These are phyloP conservation scores for Parietichytrium sp. DNA, from an alignment of 108 stramenopile genomes.

Conservation along the genomic window DNA sequence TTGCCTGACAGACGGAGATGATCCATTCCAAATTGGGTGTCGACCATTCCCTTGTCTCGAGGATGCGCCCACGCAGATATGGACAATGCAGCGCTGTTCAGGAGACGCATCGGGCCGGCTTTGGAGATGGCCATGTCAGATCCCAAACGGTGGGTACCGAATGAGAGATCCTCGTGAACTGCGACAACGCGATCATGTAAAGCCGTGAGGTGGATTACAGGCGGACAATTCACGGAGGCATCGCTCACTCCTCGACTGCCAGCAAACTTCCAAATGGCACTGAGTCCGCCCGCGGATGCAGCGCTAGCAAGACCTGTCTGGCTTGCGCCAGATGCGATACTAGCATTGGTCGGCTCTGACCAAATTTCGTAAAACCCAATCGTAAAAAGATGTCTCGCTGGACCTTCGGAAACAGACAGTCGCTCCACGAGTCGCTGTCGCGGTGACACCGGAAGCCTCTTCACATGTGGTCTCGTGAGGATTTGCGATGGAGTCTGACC, in stretches of 20 bases:
- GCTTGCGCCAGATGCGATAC: neutral
- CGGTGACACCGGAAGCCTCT: constrained; percentile 46
- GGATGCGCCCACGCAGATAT: constrained; percentile 31
- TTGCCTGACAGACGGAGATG: neutral
- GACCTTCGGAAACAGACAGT: neutral
- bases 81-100: neutral
- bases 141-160: neutral
- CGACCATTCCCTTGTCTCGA: neutral
- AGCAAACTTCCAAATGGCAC: too few species aligned
- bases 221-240: neutral
- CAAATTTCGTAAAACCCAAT: too few species aligned
- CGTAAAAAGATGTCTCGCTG: neutral
- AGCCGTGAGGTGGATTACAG: constrained; percentile 8
- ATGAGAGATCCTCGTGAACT: constrained; percentile 7
- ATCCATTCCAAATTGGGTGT: neutral
- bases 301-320: neutral
- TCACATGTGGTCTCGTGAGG: constrained; percentile 56
- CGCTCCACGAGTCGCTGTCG: too few species aligned
- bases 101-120: neutral
- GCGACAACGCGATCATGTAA: constrained; percentile 2
- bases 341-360: constrained; percentile 12
- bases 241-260: neutral
- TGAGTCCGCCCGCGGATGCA: too few species aligned
- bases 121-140: neutral
- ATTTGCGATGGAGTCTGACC: constrained; percentile 94